A percentile compares a stretch with the other conserved stretches of the same genome.
Conservation (phyloP, 768 basidiomycete species). For the Phaeotremella fagi region DNA sequence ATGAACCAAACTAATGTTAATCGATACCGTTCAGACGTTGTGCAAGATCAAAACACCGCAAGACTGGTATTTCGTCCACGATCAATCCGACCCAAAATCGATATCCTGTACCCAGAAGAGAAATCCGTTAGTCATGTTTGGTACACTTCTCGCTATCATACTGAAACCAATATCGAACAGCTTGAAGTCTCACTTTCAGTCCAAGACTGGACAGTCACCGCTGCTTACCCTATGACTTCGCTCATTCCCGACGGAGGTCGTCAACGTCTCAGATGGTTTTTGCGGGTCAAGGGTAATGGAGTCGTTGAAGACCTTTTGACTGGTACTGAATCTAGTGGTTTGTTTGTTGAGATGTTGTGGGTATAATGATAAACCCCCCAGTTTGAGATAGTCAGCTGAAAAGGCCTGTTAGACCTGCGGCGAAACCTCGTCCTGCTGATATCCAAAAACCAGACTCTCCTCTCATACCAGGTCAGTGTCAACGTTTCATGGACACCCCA, state of each 20-base stretch:
- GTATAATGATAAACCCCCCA: background rate
- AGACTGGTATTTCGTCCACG: conserved; percentile 39
- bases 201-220: conserved; percentile 39
- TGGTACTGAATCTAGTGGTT: conserved; percentile 32
- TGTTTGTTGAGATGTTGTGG: conserved; percentile 41
- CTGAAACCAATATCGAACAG: conserved; percentile 7
- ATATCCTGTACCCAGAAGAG: conserved; percentile 37
- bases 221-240: conserved; percentile 40
- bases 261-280: conserved; percentile 42
- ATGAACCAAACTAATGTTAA: background rate
- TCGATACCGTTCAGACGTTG: conserved; percentile 17
- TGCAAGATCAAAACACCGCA: conserved; percentile 39
- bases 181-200: conserved; percentile 38
- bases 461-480: conserved; percentile 32
- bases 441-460: conserved; percentile 21
- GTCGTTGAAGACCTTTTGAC: conserved; percentile 39
- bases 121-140: conserved; percentile 20
- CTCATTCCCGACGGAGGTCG: conserved; percentile 26
- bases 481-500: background rate
- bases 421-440: conserved; percentile 23
- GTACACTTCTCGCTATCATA: background rate
- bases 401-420: conserved; percentile 11
- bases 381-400: background rate
- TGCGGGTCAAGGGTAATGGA: conserved; percentile 30
- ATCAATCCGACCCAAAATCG: conserved; percentile 32